These are phyloP conservation scores for Fusarium clavum DNA, from an alignment of 2,329 filamentous ascomycete species.

Conservation along the genomic window DNA sequence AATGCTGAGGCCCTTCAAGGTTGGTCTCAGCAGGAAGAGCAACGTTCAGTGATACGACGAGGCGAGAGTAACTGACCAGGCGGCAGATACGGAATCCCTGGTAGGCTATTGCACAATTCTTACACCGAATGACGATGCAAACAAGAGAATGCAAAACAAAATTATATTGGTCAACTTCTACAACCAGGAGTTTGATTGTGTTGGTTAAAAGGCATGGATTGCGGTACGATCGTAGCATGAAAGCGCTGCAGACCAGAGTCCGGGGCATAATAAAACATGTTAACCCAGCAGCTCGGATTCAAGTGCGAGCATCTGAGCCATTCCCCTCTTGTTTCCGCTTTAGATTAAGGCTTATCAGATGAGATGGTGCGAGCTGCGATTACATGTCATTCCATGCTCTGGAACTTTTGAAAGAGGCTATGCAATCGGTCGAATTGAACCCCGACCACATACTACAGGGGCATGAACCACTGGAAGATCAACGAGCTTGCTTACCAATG, in stretches of 20 bases:
- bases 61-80: not conserved
- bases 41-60: not conserved
- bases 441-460: not conserved
- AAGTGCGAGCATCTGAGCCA: not conserved
- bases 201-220: not conserved
- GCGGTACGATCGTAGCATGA: not conserved
- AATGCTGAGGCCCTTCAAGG: not conserved
- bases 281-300: not conserved
- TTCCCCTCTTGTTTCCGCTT: not conserved
- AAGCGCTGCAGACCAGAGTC: not conserved
- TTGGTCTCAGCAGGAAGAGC: not conserved
- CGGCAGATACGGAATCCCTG: not conserved
- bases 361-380: not conserved
- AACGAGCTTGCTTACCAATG: not conserved
- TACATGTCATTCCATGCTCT: not conserved
- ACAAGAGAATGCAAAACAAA: not conserved
- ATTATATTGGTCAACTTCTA: not conserved
- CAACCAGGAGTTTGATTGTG: not conserved
- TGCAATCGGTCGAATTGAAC: not conserved
- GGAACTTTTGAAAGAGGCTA: not conserved
- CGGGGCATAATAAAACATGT: not conserved
- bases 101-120: not conserved
- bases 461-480: not conserved
- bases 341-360: not conserved
- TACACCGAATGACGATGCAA: not conserved